Conservation (phyloP, 306 rosid species). For the Biancaea sappan region DNA sequence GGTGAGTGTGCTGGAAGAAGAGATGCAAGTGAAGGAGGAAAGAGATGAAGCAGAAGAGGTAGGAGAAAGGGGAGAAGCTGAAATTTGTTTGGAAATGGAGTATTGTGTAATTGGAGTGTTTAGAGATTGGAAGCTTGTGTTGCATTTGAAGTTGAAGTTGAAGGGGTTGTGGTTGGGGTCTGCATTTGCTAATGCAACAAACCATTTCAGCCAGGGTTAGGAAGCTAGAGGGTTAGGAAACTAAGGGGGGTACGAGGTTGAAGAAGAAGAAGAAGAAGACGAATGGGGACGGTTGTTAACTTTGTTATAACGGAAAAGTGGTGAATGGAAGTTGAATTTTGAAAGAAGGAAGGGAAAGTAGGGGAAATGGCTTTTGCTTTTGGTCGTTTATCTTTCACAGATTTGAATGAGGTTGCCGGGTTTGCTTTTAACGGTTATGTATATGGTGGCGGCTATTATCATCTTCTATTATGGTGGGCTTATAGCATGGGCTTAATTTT, state of each 20-base stretch:
- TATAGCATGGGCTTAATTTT: too few relatives aligned
- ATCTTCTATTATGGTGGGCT: too few relatives aligned
- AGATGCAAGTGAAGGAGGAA: conserved; percentile 53
- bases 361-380: conserved; percentile 44
- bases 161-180: conserved; percentile 40
- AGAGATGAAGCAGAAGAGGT: conserved; percentile 52
- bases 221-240: too few relatives aligned
- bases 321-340: conserved; percentile 32
- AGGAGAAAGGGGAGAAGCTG: conserved; percentile 66
- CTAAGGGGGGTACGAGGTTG: neutral
- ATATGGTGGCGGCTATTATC: too few relatives aligned
- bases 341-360: conserved; percentile 38
- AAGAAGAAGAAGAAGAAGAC: neutral
- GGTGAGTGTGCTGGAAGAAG: conserved; percentile 41
- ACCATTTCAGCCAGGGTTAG: conserved; percentile 50
- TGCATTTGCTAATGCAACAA: conserved; percentile 92
- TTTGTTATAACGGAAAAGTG: neutral
- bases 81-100: conserved; percentile 45
- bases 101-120: neutral
- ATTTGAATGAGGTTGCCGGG: too few relatives aligned
- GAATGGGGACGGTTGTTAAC: too few relatives aligned
- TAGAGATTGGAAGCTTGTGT: conserved; percentile 56
- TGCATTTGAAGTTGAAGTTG: conserved; percentile 1
- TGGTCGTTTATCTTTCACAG: conserved; percentile 11
- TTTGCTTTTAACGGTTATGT: too few relatives aligned